These are phyloP conservation scores for Globisporangium uncinulatum DNA, from an alignment of 352 stramenopile species.

Conservation along the genomic window DNA sequence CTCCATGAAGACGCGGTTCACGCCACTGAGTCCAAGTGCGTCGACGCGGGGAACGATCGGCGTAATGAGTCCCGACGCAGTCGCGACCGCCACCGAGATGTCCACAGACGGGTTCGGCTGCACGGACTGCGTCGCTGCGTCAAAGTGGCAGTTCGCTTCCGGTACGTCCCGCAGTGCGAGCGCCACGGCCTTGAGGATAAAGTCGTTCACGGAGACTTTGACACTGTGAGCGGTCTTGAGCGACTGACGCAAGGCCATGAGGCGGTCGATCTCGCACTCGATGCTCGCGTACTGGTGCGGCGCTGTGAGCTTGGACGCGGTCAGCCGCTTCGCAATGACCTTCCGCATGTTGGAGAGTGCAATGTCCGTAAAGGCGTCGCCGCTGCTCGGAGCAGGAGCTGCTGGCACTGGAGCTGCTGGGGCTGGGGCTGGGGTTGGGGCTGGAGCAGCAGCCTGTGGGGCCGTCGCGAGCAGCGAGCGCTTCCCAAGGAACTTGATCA, in stretches of 20 bases:
- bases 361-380: slow-evolving; percentile 74
- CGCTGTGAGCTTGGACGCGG: slow-evolving; percentile 94
- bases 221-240: slow-evolving; percentile 91
- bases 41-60: slow-evolving; percentile 97
- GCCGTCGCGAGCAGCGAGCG: slow-evolving; percentile 51
- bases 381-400: slow-evolving; percentile 4
- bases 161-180: slow-evolving; percentile 96
- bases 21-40: slow-evolving; percentile 88
- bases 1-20: slow-evolving; percentile 96
- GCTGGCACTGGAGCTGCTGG: slow-evolving; percentile 1
- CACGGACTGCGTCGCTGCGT: slow-evolving; percentile 50
- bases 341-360: slow-evolving; percentile 97
- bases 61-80: slow-evolving; percentile 96
- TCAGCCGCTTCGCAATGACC: slow-evolving; percentile 97
- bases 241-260: slow-evolving; percentile 89
- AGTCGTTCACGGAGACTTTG: slow-evolving; percentile 99
- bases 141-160: slow-evolving; percentile 86
- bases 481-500: slow-evolving; percentile 87
- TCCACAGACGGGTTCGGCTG: slow-evolving; percentile 90
- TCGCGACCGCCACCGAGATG: slow-evolving; percentile 98
- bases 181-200: slow-evolving; percentile 97
- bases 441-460: slow-evolving; percentile 7
- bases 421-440: slow-evolving; percentile 2
- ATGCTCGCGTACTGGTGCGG: slow-evolving; percentile 97
- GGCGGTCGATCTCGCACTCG: slow-evolving; percentile 93